Evolutionary conservation across 306 rosid genomes (phyloP).

Genomic region (Vigna mungo): DNA sequence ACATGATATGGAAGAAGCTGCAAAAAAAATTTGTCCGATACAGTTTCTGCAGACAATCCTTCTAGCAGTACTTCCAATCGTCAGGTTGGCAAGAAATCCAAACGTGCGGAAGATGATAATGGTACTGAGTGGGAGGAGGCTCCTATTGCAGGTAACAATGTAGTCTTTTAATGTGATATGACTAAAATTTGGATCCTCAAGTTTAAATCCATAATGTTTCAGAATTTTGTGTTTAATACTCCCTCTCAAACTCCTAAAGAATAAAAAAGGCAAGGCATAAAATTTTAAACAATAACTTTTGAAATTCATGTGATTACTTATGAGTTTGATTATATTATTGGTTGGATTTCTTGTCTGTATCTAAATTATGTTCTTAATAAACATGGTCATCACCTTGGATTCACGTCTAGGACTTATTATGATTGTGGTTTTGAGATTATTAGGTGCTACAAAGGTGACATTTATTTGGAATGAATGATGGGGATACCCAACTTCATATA

Average conservation of each 20-base stretch:
- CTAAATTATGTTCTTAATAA: conserved; percentile 17
- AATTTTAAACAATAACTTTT: background rate
- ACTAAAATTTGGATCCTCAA: conserved; percentile 7
- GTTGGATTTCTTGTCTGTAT: background rate
- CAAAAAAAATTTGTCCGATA: conserved; percentile 47
- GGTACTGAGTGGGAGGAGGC: conserved; percentile 85
- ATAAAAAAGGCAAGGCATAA: conserved; percentile 1
- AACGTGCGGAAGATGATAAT: conserved; percentile 67
- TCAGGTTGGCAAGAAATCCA: conserved; percentile 78
- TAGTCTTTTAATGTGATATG: conserved; percentile 34
- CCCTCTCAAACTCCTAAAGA: conserved; percentile 3
- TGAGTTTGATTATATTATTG: conserved; percentile 24
- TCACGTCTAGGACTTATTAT: conserved; percentile 4
- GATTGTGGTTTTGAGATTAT: conserved; percentile 24
- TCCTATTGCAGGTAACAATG: conserved; percentile 64
- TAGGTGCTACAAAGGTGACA: background rate
- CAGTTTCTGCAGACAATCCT: conserved; percentile 43
- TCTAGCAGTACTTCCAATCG: conserved; percentile 57
- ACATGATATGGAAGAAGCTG: conserved; percentile 71
- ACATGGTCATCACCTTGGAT: conserved; percentile 8
- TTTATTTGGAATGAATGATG: background rate
- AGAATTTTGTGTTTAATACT: conserved; percentile 10
- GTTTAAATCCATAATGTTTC: conserved; percentile 29
- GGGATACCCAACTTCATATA: background rate
- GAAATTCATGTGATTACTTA: conserved; percentile 9